Conservation (phyloP, 2,329 filamentous ascomycete species). For the Colletotrichum coccodes region DNA sequence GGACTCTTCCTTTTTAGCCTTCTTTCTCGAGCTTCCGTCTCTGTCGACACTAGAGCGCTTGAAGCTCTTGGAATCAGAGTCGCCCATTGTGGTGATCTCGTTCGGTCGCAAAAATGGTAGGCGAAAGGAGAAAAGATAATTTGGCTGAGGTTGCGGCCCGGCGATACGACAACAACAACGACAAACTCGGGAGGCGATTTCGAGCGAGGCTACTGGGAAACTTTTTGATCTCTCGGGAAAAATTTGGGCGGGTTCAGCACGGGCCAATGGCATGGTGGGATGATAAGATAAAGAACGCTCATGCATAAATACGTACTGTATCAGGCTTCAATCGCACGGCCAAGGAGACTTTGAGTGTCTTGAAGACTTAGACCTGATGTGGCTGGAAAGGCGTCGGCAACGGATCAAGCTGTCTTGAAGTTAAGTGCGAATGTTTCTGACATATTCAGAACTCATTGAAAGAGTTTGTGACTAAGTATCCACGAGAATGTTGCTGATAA, state of each 20-base stretch:
- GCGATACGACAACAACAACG: slow-evolving; percentile 10
- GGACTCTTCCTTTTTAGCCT: slow-evolving; percentile 50
- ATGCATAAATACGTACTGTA: not conserved
- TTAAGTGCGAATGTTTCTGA: not conserved
- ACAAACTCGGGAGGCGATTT: slow-evolving; percentile 5
- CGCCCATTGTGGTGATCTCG: slow-evolving; percentile 49
- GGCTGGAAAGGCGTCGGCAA: not conserved
- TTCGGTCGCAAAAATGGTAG: not conserved
- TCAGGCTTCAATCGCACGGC: not conserved
- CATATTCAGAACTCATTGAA: too few relatives aligned
- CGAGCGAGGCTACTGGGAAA: slow-evolving; percentile 19
- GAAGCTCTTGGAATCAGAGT: slow-evolving; percentile 44
- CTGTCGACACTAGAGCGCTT: slow-evolving; percentile 58
- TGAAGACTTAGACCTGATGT: not conserved
- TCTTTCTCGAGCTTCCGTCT: slow-evolving; percentile 54
- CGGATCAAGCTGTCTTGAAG: not conserved
- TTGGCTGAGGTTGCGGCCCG: slow-evolving; percentile 22
- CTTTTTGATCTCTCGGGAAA: slow-evolving; percentile 33
- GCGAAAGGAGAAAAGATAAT: slow-evolving; percentile 3
- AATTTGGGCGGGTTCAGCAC: slow-evolving; percentile 26
- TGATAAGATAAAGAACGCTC: slow-evolving; percentile 28
- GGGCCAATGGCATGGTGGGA: slow-evolving; percentile 21
- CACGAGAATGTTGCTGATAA: too few relatives aligned
- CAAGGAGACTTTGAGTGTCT: not conserved
- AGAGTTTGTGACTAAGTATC: too few relatives aligned